phyloP scores from a whole-genome alignment of 2,329 filamentous ascomycete species.

The Aspergillus sergii region DNA sequence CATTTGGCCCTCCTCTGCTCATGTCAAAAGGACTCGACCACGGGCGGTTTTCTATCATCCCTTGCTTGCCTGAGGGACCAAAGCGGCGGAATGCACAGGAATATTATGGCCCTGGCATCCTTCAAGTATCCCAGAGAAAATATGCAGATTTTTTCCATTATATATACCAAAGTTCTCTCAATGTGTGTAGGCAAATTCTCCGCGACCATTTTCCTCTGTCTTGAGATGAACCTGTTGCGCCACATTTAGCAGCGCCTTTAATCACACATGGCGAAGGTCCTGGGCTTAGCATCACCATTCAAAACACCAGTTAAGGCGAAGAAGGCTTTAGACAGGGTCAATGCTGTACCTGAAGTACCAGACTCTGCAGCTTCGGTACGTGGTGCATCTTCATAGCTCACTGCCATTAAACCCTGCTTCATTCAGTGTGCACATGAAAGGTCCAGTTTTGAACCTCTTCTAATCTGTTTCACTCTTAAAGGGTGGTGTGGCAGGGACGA shows the following conservation, averaged over 20 bases:
- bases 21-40: neutral
- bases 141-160: neutral
- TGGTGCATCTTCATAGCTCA: neutral
- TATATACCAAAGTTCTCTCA: neutral
- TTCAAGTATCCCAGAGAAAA: neutral
- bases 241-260: neutral
- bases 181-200: neutral
- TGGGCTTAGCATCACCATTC: neutral
- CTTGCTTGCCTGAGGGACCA: neutral
- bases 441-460: neutral
- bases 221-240: neutral
- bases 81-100: neutral
- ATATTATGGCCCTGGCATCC: neutral
- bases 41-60: neutral
- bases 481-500: neutral
- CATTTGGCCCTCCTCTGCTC: neutral
- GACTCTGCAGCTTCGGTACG: neutral
- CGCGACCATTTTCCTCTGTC: neutral
- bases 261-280: neutral
- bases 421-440: neutral
- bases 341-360: neutral
- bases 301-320: neutral
- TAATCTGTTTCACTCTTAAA: neutral
- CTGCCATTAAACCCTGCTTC: neutral
- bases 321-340: neutral